A percentile compares a stretch with the other conserved stretches of the same genome.
Conservation (phyloP, 2,329 filamentous ascomycete genomes). For the Botrytis cinerea region DNA sequence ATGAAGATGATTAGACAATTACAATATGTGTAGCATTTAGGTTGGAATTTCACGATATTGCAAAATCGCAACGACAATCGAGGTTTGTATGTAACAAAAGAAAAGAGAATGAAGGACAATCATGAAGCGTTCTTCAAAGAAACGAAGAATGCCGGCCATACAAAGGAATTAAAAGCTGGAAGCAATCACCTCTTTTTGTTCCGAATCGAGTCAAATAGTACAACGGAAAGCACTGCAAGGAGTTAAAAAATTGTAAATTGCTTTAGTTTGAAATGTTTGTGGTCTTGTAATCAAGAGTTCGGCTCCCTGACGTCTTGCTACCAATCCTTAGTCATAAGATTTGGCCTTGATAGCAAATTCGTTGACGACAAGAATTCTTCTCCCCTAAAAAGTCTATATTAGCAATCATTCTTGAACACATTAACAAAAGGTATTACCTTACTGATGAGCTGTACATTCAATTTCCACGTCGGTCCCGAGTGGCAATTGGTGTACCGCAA, state of each 20-base stretch:
- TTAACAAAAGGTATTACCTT: conserved; percentile 27
- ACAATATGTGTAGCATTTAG: background rate
- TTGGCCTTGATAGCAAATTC: background rate
- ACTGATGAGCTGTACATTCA: conserved; percentile 50
- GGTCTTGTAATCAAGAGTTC: background rate
- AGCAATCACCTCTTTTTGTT: conserved; percentile 21
- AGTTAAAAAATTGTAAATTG: conserved; percentile 8
- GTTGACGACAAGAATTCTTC: background rate
- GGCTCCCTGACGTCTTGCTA: background rate
- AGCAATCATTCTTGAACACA: background rate
- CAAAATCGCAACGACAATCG: background rate
- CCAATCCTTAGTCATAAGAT: conserved; percentile 17
- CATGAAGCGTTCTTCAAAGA: conserved; percentile 16
- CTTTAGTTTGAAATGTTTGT: background rate
- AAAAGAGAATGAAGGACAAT: background rate
- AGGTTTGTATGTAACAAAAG: conserved; percentile 14
- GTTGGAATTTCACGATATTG: background rate
- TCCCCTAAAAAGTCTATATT: background rate
- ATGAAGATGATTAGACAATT: background rate
- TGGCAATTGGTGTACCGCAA: conserved; percentile 54
- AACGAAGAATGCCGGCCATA: conserved; percentile 16
- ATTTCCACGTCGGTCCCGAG: conserved; percentile 55
- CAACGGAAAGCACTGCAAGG: background rate
- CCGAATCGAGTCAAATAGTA: background rate
- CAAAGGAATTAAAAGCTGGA: conserved; percentile 14